Conservation (phyloP, 129 eudicot species). For the Tagetes patula region DNA sequence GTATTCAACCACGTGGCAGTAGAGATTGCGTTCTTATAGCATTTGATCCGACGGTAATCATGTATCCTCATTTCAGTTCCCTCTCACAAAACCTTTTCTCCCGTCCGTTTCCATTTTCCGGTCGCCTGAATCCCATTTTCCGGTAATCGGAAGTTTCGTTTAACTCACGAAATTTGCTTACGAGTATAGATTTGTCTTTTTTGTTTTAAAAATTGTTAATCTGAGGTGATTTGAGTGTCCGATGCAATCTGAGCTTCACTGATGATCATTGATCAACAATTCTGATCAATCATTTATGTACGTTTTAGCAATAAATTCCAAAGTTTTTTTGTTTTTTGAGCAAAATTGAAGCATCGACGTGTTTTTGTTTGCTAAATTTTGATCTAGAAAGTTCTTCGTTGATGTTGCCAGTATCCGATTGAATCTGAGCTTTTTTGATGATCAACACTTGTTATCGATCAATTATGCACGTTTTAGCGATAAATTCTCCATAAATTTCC, state of each 20-base stretch:
- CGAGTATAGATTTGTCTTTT: not conserved
- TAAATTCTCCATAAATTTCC: too few species aligned
- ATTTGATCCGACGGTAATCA: constrained; percentile 64
- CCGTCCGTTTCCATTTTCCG: not conserved
- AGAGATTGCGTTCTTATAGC: constrained; percentile 40
- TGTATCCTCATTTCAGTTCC: constrained; percentile 32
- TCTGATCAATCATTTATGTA: not conserved
- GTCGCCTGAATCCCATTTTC: not conserved
- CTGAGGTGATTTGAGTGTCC: not conserved
- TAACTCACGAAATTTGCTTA: not conserved
- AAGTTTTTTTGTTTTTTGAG: not conserved
- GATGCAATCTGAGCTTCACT: not conserved
- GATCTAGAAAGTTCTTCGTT: not conserved
- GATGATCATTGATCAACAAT: not conserved
- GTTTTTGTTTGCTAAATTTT: not conserved
- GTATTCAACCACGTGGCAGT: constrained; percentile 45
- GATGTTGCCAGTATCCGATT: too few species aligned
- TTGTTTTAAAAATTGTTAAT: not conserved
- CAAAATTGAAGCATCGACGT: not conserved
- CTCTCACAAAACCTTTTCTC: too few species aligned
- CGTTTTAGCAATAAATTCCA: not conserved
- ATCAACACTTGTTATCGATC: too few species aligned
- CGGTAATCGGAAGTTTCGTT: not conserved
- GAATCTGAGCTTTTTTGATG: too few species aligned
- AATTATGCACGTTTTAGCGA: too few species aligned